Evolutionary conservation across 2,329 filamentous ascomycete genomes (phyloP), one percentile per base, ranked within the genome.

Genomic region (Hypoxylon sp.): DNA sequence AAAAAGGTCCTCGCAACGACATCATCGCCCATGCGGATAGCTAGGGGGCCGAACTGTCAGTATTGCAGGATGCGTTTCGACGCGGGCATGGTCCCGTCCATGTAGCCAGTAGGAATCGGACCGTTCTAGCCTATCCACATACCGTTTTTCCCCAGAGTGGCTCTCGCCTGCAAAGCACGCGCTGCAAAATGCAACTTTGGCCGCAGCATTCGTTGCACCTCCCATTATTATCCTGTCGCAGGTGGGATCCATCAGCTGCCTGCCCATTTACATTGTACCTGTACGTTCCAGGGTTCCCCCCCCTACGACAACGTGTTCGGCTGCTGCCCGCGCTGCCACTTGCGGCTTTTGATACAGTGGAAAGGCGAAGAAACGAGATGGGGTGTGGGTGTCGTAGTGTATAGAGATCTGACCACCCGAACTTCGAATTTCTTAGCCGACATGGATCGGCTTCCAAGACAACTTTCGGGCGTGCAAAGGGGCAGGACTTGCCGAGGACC

Each of bases 211-310:
- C 44, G 59, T 66, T 61, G 54, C 69, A 59, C 71, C 50, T 65
- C 62, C 50, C 22, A 37, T 56, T 57, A 49, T 55, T 60, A 62
- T 62, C 70, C 60, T 64, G 69, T 72, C 73, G 71, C 70, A 75
- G 71, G 64, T 72, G 69, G 70, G 72, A 74, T 74, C 73, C 70
- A 72, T 75, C 70, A 73, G 71, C 72, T 74, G 70, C 63, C 68
- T 68, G 14, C 25, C 25, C 25, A 27, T 27, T 56, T 46, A 48
- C 55, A 33, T 56, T 56, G 54, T 62, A 44, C 57, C 62, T 66
- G 64, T 66, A 62, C 40, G 54, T 60, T 61, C 62, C 53, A 62
- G 66, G 63, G 56, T 62, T 60, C 20, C 20, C 20, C 20, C 57
- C 67, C 59, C 44, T 44, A 64, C 64, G 62, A 57, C 61, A 54